Percentiles rank a stretch among this genome's conserved stretches.
These are phyloP conservation scores for Phytophthora uliginosa DNA, from an alignment of 352 stramenopile species.

Conservation along the genomic window DNA sequence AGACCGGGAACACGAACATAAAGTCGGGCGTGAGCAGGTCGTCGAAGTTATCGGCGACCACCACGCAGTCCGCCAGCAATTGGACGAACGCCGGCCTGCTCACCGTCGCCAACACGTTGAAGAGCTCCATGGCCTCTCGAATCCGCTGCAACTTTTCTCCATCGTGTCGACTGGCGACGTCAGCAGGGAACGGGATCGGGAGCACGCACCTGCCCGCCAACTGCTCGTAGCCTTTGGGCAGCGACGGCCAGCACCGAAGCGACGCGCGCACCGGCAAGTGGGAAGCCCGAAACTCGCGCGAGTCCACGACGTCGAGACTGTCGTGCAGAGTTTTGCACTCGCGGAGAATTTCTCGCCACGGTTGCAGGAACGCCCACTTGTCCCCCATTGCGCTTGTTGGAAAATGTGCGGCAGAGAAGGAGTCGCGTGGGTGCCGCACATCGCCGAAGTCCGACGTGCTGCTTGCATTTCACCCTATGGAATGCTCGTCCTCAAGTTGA, in stretches of 20 bases:
- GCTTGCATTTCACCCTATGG: slow-evolving; percentile 1
- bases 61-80: slow-evolving; percentile 17
- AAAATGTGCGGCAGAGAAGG: slow-evolving; percentile 2
- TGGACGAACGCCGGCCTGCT: slow-evolving; percentile 15
- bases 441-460: slow-evolving; percentile 5
- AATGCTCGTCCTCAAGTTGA: neutral
- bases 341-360: slow-evolving; percentile 9
- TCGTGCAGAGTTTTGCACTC: slow-evolving; percentile 22
- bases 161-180: slow-evolving; percentile 3
- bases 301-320: slow-evolving; percentile 6
- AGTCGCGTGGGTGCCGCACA: neutral
- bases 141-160: slow-evolving; percentile 12
- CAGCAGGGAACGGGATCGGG: slow-evolving; percentile 18
- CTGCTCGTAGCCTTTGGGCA: slow-evolving; percentile 17
- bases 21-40: slow-evolving; percentile 24
- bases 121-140: slow-evolving; percentile 29
- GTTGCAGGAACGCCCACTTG: slow-evolving; percentile 17
- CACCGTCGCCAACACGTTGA: slow-evolving; percentile 26
- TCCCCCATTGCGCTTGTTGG: slow-evolving; percentile 4
- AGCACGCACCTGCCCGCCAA: slow-evolving; percentile 17
- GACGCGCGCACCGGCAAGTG: slow-evolving; percentile 13
- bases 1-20: slow-evolving; percentile 23
- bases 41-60: slow-evolving; percentile 22
- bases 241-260: slow-evolving; percentile 15
- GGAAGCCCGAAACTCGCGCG: slow-evolving; percentile 8